A percentile compares a stretch with the other conserved stretches of the same genome.
Evolutionary conservation across 163 green algal genomes (phyloP).

Genomic region (Prototheca wickerhamii): DNA sequence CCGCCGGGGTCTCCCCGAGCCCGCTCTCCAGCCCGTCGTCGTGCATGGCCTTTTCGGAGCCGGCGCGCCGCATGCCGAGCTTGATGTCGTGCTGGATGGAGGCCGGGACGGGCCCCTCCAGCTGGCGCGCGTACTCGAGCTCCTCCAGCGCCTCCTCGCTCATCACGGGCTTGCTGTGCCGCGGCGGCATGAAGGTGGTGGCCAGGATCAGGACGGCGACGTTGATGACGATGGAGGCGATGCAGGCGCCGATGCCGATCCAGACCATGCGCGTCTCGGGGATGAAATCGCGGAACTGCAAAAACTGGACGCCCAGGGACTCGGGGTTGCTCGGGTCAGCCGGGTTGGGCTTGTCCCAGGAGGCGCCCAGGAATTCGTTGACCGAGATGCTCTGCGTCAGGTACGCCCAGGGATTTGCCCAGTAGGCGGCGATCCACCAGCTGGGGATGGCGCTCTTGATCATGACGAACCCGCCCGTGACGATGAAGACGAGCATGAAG

Average conservation of each 20-base stretch:
- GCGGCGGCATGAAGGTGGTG: conserved; percentile 14
- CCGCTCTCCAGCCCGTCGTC: not conserved
- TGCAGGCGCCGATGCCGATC: conserved; percentile 19
- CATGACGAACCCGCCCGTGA: conserved; percentile 52
- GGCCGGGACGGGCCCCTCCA: not conserved
- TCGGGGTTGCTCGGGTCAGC: conserved; percentile 2
- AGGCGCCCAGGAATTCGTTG: conserved; percentile 61
- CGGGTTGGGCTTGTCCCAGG: conserved; percentile 34
- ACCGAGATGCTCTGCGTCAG: conserved; percentile 44
- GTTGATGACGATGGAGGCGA: conserved; percentile 28
- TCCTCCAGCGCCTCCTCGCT: conserved; percentile 8
- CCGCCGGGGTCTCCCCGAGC: no score
- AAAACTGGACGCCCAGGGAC: conserved; percentile 38
- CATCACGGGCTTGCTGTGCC: not conserved
- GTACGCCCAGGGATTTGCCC: conserved; percentile 44
- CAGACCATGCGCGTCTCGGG: conserved; percentile 28
- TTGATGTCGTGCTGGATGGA: not conserved
- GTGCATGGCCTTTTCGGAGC: not conserved
- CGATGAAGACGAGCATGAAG: conserved; percentile 46
- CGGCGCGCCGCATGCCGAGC: not conserved
- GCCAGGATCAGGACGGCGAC: conserved; percentile 17
- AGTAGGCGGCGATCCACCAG: conserved; percentile 49
- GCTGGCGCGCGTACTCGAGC: conserved; percentile 4
- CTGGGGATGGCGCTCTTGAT: conserved; percentile 34
- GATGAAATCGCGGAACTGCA: conserved; percentile 36